phyloP scores from a whole-genome alignment of 2,329 filamentous ascomycete species.

The Trichoderma atrobrunneum region DNA sequence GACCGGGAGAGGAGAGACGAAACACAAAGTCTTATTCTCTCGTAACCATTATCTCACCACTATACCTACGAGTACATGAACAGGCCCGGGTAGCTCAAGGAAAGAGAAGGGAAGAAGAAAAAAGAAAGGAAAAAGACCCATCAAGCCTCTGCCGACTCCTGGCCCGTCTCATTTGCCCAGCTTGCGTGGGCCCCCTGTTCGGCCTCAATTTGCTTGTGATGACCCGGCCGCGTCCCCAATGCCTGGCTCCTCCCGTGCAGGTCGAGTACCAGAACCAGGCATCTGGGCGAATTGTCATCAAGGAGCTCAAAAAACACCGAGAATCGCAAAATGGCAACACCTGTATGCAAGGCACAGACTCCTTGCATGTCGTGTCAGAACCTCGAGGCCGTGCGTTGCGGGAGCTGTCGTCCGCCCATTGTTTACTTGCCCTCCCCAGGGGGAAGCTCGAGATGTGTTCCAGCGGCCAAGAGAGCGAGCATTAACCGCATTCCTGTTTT shows the following conservation, averaged over 20 bases:
- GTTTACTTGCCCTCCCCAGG: neutral
- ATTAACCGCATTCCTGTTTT: neutral
- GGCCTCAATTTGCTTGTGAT: neutral
- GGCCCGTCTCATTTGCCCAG: conserved; percentile 2
- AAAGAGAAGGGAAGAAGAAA: neutral
- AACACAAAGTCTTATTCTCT: neutral
- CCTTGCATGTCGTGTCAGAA: neutral
- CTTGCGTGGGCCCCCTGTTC: neutral
- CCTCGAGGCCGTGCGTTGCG: neutral
- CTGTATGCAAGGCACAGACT: conserved; percentile 15
- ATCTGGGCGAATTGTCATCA: neutral
- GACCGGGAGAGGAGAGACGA: neutral
- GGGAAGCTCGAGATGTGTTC: neutral
- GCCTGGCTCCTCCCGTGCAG: neutral
- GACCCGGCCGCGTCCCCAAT: neutral
- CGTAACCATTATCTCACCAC: neutral
- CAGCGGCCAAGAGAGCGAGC: neutral
- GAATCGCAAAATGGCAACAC: neutral
- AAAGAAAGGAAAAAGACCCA: neutral
- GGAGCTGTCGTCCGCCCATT: neutral
- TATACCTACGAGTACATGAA: neutral
- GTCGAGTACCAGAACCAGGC: neutral
- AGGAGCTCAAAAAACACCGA: neutral
- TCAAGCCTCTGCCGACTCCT: neutral
- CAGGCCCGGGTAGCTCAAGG: neutral